phyloP scores from a whole-genome alignment of 139 green algal species.

The Chlamydomonas sphaeroides region DNA sequence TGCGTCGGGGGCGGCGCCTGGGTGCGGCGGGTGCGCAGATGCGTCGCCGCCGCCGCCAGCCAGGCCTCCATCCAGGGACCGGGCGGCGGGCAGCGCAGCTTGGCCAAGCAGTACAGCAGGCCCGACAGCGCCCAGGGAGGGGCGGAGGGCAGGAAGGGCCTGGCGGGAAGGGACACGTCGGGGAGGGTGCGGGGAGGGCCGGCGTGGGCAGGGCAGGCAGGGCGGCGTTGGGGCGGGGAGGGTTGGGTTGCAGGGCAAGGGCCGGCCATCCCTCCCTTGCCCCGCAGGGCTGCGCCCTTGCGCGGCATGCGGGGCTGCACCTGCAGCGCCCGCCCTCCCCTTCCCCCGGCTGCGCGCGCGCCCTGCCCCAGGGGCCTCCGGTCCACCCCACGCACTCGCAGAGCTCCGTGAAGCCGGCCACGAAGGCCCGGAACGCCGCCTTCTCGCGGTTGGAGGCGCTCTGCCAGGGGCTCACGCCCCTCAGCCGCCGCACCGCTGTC shows the following conservation, averaged over 20 bases:
- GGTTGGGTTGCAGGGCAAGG: no score
- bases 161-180: neutral
- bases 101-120: constrained; percentile 3
- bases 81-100: neutral
- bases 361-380: no score
- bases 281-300: neutral
- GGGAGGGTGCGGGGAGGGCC: no score
- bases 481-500: neutral
- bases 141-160: constrained; percentile 6
- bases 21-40: no score
- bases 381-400: constrained; percentile 15
- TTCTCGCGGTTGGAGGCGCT: neutral
- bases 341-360: no score
- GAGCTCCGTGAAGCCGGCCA: neutral
- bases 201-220: no score
- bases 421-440: constrained; percentile 12
- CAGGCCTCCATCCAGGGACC: constrained; percentile 1
- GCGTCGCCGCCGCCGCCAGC: neutral
- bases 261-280: neutral
- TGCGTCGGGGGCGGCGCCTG: no score
- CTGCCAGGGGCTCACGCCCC: neutral
- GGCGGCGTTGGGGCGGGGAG: no score
- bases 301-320: neutral
- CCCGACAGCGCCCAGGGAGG: neutral
- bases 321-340: no score